Percentiles rank a stretch among this genome's conserved stretches.
Evolutionary conservation across 441 rosid genomes (phyloP).

Genomic region (Iberis amara): DNA sequence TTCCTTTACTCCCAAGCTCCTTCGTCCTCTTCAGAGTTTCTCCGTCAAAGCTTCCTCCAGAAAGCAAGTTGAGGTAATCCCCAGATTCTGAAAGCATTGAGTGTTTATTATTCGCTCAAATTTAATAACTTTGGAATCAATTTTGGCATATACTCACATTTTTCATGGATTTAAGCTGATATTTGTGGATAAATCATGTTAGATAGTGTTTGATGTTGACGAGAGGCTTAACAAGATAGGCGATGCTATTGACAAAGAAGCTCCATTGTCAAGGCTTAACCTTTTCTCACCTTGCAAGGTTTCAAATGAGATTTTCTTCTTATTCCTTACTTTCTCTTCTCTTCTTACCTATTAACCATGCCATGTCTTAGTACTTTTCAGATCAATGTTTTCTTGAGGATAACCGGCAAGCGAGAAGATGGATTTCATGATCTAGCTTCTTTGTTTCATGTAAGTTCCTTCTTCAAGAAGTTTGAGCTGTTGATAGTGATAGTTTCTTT

Average conservation of each 20-base stretch:
- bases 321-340: not conserved
- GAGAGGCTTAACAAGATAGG: slow-evolving; percentile 69
- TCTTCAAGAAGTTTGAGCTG: not conserved
- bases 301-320: not conserved
- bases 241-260: slow-evolving; percentile 65
- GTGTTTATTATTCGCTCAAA: not conserved
- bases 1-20: slow-evolving; percentile 29
- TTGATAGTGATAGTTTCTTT: not conserved
- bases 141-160: not conserved
- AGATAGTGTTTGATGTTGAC: slow-evolving; percentile 82
- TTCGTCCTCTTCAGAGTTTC: slow-evolving; percentile 32
- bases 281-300: slow-evolving; percentile 98
- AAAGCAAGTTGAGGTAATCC: slow-evolving; percentile 54
- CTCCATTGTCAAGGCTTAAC: slow-evolving; percentile 86
- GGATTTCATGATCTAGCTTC: slow-evolving; percentile 95
- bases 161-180: not conserved
- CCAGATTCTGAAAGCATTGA: too few species aligned
- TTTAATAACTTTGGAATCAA: slow-evolving; percentile 2
- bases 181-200: slow-evolving; percentile 23
- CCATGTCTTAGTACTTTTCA: slow-evolving; percentile 25
- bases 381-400: slow-evolving; percentile 91
- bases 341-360: not conserved
- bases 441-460: slow-evolving; percentile 70
- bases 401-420: slow-evolving; percentile 73
- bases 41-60: slow-evolving; percentile 44